phyloP scores from a whole-genome alignment of 805 yeast genomes.

The Starmerella etchellsii region DNA sequence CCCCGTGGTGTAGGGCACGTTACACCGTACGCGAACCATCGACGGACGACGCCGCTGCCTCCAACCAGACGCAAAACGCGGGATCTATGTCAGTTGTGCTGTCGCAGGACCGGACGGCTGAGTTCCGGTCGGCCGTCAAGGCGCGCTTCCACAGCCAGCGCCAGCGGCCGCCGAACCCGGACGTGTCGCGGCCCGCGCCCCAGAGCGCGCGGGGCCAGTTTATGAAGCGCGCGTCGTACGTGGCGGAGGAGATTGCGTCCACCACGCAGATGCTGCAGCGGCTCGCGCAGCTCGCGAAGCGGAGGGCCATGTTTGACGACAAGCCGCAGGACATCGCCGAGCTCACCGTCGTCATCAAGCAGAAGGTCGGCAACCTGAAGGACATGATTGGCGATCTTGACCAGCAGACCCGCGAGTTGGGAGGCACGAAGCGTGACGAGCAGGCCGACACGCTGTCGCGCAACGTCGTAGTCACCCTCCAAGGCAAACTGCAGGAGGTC shows the following conservation, averaged over 20 bases:
- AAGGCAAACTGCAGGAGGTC: slow-evolving; percentile 81
- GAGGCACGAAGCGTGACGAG: slow-evolving; percentile 33
- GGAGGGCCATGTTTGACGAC: slow-evolving; percentile 86
- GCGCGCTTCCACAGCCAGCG: slow-evolving; percentile 51
- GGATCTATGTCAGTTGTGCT: slow-evolving; percentile 9
- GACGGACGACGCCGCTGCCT: too few species aligned
- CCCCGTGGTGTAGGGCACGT: too few species aligned
- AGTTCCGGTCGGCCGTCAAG: slow-evolving; percentile 82
- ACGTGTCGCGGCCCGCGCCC: slow-evolving; percentile 6
- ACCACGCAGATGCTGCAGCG: slow-evolving; percentile 71
- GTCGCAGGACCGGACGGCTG: slow-evolving; percentile 71
- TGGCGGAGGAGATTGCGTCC: slow-evolving; percentile 79
- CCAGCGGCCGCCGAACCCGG: slow-evolving; percentile 10
- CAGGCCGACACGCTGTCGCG: slow-evolving; percentile 53
- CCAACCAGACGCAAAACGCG: too few species aligned
- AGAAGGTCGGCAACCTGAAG: slow-evolving; percentile 73
- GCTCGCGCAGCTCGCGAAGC: slow-evolving; percentile 71
- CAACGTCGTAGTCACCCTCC: slow-evolving; percentile 75
- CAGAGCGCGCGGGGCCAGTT: slow-evolving; percentile 35
- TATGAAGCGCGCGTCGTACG: slow-evolving; percentile 55
- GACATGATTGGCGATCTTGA: slow-evolving; percentile 53
- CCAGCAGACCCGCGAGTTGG: slow-evolving; percentile 33
- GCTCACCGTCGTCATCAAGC: slow-evolving; percentile 68
- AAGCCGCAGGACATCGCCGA: slow-evolving; percentile 89
- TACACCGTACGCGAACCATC: too few species aligned